Evolutionary conservation across 768 basidiomycete genomes (phyloP), one percentile per base, ranked within the genome.

Genomic region (Cystofilobasidium macerans): DNA sequence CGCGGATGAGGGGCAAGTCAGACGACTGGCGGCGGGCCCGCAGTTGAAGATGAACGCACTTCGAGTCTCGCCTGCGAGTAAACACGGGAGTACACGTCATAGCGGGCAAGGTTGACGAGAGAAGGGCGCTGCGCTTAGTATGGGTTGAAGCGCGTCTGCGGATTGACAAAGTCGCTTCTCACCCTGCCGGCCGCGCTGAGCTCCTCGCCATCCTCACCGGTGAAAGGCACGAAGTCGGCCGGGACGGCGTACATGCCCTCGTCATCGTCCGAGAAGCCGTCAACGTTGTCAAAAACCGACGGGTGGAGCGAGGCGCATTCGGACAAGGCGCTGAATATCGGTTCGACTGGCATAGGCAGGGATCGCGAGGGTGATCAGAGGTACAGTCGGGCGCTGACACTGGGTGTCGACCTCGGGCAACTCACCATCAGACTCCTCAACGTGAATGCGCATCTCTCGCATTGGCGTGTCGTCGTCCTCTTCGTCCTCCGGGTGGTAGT

Each of bases 131-230:
- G 20, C 32, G 30, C 82, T 86, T 87, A 93, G 83, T 93, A 93
- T 71, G 90, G 90, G 66, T 83, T 79, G 78, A 80, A 91, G 77
- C 89, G 86, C 74, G 77, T 81, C 80, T 85, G 77, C 43, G 68
- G 68, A 79, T 85, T 85, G 78, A 81, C 72, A 76, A 87, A 87
- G 87, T 87, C 82, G 76, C 85, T 88, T 86, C 90, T 87, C 85
- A 90, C 88, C 86, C 87, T 84, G 79, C 90, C 90, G 70, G 86
- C 87, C 78, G 86, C 85, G 76, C 85, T 87, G 70, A 91, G 82
- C 76, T 91, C 87, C 71, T 89, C 79, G 26, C 78, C 81, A 63
- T 81, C 84, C 56, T 81, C 80, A 32, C 85, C 86, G 26, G 77
- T 78, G 73, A 88, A 86, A 1, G 79, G 78, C 67, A 80, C 78